phyloP scores from a whole-genome alignment of 2,329 filamentous ascomycete genomes.

The Aspergillus sclerotialis region DNA sequence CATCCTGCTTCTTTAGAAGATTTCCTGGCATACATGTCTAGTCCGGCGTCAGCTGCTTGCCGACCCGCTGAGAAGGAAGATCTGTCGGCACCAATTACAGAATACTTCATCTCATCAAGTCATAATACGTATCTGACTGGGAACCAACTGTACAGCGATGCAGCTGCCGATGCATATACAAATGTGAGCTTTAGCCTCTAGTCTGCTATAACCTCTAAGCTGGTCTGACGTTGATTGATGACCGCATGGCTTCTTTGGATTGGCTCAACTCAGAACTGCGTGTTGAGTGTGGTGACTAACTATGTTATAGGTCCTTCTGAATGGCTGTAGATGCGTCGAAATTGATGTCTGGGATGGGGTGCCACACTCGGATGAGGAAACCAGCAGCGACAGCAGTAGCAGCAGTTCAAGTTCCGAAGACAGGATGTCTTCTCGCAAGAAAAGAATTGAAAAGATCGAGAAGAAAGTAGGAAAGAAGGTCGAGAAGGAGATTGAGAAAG shows the following conservation, averaged over 20 bases:
- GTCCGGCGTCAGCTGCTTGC: slow-evolving; percentile 36
- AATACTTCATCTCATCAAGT: slow-evolving; percentile 91
- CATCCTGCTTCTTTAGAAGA: slow-evolving; percentile 29
- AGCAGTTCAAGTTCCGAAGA: slow-evolving; percentile 20
- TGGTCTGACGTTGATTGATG: too few species aligned
- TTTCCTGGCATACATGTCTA: slow-evolving; percentile 45
- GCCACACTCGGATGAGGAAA: slow-evolving; percentile 30
- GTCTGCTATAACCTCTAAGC: too few species aligned
- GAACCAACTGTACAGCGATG: slow-evolving; percentile 73
- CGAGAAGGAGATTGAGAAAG: slow-evolving; percentile 10
- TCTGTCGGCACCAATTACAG: slow-evolving; percentile 63
- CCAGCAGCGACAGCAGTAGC: slow-evolving; percentile 24
- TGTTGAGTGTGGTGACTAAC: too few species aligned
- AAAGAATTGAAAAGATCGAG: slow-evolving; percentile 6
- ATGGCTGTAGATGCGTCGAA: slow-evolving; percentile 83
- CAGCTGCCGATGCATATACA: slow-evolving; percentile 71
- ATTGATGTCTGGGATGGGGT: slow-evolving; percentile 90
- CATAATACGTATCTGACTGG: slow-evolving; percentile 91
- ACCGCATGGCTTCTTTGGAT: too few species aligned
- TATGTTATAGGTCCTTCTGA: slow-evolving; percentile 55
- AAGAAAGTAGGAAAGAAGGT: slow-evolving; percentile 15
- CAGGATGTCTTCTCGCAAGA: slow-evolving; percentile 7
- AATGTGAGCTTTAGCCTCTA: slow-evolving; percentile 46
- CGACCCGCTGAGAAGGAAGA: slow-evolving; percentile 45
- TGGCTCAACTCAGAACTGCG: slow-evolving; percentile 1